A percentile compares a stretch with the other conserved stretches of the same genome.
phyloP scores from a whole-genome alignment of 176 grass and related monocot species.

The Eragrostis nindensis region DNA sequence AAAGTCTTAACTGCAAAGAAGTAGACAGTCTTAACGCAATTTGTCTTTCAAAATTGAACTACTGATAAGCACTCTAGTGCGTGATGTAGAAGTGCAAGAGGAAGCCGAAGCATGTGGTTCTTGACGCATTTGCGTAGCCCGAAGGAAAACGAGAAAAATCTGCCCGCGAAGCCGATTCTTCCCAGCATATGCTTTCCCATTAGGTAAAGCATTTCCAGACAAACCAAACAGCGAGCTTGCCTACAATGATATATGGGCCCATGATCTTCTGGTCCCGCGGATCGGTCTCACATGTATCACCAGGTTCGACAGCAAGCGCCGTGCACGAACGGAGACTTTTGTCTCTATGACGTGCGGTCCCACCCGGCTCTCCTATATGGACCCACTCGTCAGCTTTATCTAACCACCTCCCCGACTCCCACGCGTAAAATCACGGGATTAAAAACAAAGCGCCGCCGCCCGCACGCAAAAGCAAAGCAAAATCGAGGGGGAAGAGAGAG shows the following conservation, averaged over 20 bases:
- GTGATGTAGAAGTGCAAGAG: background rate
- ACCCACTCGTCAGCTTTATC: slow-evolving; percentile 5
- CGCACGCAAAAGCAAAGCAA: slow-evolving; percentile 34
- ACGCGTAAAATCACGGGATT: slow-evolving; percentile 2
- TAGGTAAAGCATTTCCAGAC: background rate
- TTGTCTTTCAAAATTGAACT: background rate
- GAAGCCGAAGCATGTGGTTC: slow-evolving; percentile 16
- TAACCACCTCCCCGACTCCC: slow-evolving; percentile 25
- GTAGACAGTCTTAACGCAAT: background rate
- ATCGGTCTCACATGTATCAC: rapidly evolving
- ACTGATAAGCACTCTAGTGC: background rate
- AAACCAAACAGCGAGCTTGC: background rate
- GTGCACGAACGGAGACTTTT: background rate
- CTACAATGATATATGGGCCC: background rate
- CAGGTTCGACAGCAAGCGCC: background rate
- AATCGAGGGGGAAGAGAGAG: background rate
- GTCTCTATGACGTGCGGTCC: background rate
- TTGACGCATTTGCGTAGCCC: slow-evolving; percentile 17
- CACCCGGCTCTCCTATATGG: background rate
- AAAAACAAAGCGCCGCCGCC: slow-evolving; percentile 7
- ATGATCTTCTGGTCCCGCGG: rapidly evolving
- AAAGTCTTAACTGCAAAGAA: background rate
- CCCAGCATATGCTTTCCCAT: slow-evolving; percentile 30
- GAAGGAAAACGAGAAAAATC: slow-evolving; percentile 4
- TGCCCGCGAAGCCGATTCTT: background rate